Evolutionary conservation across 1,284 basidiomycete genomes (phyloP).

Genomic region (Cryptococcus hybrid): DNA sequence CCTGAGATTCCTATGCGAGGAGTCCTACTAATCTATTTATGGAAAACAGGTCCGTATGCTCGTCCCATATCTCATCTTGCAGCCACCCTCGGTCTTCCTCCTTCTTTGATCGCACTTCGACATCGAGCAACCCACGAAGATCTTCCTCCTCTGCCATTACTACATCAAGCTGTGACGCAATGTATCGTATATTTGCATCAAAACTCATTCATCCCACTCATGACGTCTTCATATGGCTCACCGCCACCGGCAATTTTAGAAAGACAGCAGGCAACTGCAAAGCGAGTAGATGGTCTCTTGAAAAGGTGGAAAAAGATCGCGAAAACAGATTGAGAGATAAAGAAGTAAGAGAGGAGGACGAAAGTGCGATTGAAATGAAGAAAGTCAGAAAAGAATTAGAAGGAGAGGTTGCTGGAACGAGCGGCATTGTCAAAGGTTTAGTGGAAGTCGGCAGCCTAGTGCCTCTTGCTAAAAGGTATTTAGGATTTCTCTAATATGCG

Average conservation of each 20-base stretch:
- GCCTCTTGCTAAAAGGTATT: slow-evolving; percentile 74
- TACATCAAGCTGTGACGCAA: slow-evolving; percentile 72
- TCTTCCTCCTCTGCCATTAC: slow-evolving; percentile 76
- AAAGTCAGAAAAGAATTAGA: slow-evolving; percentile 43
- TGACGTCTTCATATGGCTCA: slow-evolving; percentile 54
- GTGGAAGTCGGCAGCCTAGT: slow-evolving; percentile 67
- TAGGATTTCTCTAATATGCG: neutral
- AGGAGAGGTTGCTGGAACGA: slow-evolving; percentile 60
- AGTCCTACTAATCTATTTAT: neutral
- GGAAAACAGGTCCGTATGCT: slow-evolving; percentile 59
- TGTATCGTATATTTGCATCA: slow-evolving; percentile 63
- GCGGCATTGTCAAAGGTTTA: slow-evolving; percentile 66
- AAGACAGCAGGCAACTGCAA: slow-evolving; percentile 47
- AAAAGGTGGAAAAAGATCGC: slow-evolving; percentile 45
- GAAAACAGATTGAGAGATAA: slow-evolving; percentile 55
- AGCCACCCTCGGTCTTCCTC: slow-evolving; percentile 76
- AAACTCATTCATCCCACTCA: slow-evolving; percentile 69
- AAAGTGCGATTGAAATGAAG: slow-evolving; percentile 50
- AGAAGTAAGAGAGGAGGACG: slow-evolving; percentile 69
- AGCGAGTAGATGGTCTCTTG: slow-evolving; percentile 53
- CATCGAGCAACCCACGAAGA: slow-evolving; percentile 97
- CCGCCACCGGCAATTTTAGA: slow-evolving; percentile 32
- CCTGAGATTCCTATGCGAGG: slow-evolving; percentile 1
- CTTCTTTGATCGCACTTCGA: slow-evolving; percentile 88
- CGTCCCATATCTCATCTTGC: slow-evolving; percentile 88